Conservation (phyloP, 129 eudicot genomes). For the Kitagawia praeruptora region DNA sequence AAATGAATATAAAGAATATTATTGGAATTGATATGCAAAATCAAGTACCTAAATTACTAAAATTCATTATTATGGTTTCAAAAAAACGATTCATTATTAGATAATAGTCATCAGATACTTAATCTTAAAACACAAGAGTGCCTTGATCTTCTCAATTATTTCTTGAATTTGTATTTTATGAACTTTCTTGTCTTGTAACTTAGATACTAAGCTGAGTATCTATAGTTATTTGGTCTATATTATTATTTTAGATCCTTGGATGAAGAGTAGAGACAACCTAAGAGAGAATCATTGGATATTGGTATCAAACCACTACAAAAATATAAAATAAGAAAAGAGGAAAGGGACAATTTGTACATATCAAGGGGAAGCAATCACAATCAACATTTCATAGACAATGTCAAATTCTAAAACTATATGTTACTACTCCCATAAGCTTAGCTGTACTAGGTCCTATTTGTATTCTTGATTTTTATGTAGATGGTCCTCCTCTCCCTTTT, state of each 20-base stretch:
- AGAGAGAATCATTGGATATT: neutral
- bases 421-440: neutral
- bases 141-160: neutral
- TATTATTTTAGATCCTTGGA: neutral
- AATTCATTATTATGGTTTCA: no score
- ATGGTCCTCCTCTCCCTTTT: neutral
- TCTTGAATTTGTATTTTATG: neutral
- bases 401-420: neutral
- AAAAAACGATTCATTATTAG: no score
- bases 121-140: no score
- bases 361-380: conserved; percentile 3
- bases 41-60: no score
- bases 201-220: conserved; percentile 1
- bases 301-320: neutral
- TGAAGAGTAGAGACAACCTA: neutral
- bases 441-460: conserved; percentile 1
- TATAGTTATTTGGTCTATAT: neutral
- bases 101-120: no score
- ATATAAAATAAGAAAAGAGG: neutral
- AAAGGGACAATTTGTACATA: conserved; percentile 3
- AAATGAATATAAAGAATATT: no score
- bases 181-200: neutral
- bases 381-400: conserved; percentile 4
- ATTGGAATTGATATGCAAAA: no score
- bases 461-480: neutral